A percentile compares a stretch with the other conserved stretches of the same genome.
These are phyloP conservation scores for Trypanosoma melophagium DNA, from an alignment of 208 protist genomes.

Conservation along the genomic window DNA sequence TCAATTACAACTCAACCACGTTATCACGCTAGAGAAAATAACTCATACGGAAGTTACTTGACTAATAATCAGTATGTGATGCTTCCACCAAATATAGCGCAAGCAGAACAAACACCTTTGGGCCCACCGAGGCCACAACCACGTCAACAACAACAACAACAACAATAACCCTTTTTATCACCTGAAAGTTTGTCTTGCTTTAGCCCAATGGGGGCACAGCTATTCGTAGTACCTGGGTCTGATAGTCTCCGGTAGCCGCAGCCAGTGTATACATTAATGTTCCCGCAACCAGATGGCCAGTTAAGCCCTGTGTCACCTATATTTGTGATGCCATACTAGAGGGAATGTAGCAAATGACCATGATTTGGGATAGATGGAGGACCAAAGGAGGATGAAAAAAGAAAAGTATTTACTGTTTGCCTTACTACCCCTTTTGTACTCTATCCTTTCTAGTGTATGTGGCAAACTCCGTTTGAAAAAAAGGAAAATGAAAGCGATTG, in stretches of 20 bases:
- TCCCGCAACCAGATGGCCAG: conserved; percentile 1
- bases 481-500: not conserved
- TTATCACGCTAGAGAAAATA: not conserved
- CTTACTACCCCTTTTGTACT: not conserved
- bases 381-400: not conserved
- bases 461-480: too few relatives aligned
- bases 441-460: too few relatives aligned
- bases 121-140: not conserved
- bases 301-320: not conserved
- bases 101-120: not conserved
- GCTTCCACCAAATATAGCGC: not conserved
- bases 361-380: not conserved
- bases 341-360: too few relatives aligned
- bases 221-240: not conserved
- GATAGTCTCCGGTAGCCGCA: not conserved
- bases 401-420: not conserved
- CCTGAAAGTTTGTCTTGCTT: conserved; percentile 13
- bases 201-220: not conserved
- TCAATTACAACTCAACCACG: not conserved
- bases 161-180: conserved; percentile 9
- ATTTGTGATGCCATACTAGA: conserved; percentile 11
- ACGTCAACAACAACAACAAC: conserved; percentile 3
- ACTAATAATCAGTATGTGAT: conserved; percentile 4
- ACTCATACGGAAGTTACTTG: not conserved
- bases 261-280: conserved; percentile 11